Conservation (phyloP, 176 grass and related monocot species). For the Rhipidocladum racemiflorum region DNA sequence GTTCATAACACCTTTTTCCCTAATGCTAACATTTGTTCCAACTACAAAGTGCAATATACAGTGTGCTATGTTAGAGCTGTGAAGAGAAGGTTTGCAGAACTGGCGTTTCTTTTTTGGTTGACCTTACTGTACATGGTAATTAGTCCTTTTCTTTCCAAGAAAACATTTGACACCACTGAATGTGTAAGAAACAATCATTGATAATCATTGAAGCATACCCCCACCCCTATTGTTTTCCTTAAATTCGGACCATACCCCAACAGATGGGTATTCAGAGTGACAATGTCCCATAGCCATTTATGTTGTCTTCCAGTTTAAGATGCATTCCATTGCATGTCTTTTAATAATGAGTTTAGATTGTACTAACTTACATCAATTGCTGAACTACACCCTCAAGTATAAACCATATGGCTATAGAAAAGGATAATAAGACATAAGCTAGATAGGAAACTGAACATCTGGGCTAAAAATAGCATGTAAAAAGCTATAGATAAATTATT, state of each 20-base stretch:
- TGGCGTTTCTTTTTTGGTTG: not conserved
- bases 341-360: not conserved
- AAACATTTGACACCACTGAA: not conserved
- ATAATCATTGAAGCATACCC: not conserved
- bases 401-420: not conserved
- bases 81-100: not conserved
- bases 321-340: not conserved
- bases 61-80: not conserved
- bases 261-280: not conserved
- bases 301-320: not conserved
- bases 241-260: not conserved
- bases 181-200: constrained; percentile 15
- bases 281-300: not conserved
- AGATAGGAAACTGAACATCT: not conserved
- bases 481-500: not conserved
- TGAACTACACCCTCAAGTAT: not conserved
- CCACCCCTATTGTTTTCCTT: not conserved
- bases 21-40: not conserved
- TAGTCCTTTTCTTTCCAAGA: not conserved
- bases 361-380: not conserved
- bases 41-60: not conserved
- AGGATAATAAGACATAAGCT: not conserved
- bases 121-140: not conserved
- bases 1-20: not conserved
- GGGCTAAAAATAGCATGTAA: not conserved